Evolutionary conservation across 192 early-diverging fungal genomes (phyloP).

Genomic region (Coemansia sp.): DNA sequence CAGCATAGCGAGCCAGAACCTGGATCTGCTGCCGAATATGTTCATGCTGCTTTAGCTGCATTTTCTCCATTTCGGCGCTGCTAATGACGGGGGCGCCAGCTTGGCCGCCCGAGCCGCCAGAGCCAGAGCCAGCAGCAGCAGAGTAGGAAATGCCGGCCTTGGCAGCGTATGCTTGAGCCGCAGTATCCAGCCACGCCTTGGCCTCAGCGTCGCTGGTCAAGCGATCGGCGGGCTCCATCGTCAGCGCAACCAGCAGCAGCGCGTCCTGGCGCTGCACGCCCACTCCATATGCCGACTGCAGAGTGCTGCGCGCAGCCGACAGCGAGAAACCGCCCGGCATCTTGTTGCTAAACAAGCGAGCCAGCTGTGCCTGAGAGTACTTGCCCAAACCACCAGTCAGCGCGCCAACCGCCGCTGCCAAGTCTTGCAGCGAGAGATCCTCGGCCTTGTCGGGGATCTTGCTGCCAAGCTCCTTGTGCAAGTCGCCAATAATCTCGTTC

Average conservation of each 20-base stretch:
- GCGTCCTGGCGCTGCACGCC: constrained; percentile 77
- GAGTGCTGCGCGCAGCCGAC: constrained; percentile 53
- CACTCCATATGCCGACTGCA: constrained; percentile 71
- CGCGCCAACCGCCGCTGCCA: constrained; percentile 60
- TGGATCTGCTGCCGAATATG: constrained; percentile 83
- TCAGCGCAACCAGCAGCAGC: constrained; percentile 74
- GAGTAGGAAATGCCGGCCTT: constrained; percentile 69
- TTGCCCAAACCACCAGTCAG: constrained; percentile 76
- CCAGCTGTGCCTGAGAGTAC: constrained; percentile 65
- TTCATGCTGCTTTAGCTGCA: constrained; percentile 72
- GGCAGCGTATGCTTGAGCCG: constrained; percentile 72
- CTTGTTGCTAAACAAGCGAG: constrained; percentile 75
- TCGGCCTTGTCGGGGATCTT: constrained; percentile 86
- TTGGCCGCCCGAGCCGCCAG: constrained; percentile 16
- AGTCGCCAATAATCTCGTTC: constrained; percentile 87
- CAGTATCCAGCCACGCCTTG: constrained; percentile 81
- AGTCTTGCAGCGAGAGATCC: constrained; percentile 78
- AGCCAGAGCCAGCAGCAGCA: constrained; percentile 46
- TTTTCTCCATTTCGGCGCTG: constrained; percentile 85
- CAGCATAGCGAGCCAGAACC: constrained; percentile 81
- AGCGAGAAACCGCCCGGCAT: constrained; percentile 85
- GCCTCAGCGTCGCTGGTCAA: constrained; percentile 76
- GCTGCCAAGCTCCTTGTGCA: constrained; percentile 53
- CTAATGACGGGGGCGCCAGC: constrained; percentile 57
- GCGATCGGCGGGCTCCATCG: constrained; percentile 79